A percentile compares a stretch with the other conserved stretches of the same genome.
phyloP scores from a whole-genome alignment of 148 eudicot species.

The Beta vulgaris region DNA sequence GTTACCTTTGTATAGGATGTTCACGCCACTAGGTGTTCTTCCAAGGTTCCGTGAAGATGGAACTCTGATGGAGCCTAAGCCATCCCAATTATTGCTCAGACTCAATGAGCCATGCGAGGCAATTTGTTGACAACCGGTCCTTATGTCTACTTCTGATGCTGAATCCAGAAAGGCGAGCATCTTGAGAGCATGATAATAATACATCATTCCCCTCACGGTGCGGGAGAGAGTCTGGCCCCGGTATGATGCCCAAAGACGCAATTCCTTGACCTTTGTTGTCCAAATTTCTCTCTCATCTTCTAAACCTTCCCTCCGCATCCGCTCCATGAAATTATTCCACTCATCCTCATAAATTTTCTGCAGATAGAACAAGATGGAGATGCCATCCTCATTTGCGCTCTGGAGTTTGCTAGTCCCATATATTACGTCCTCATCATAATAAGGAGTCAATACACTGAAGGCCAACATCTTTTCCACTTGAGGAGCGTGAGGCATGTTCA shows the following conservation, averaged over 20 bases:
- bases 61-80: slow-evolving; percentile 22
- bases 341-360: slow-evolving; percentile 92
- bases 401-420: slow-evolving; percentile 61
- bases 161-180: slow-evolving; percentile 90
- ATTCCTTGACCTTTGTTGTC: slow-evolving; percentile 56
- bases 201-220: slow-evolving; percentile 98
- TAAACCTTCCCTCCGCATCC: slow-evolving; percentile 88
- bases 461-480: slow-evolving; percentile 94
- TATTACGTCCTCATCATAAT: slow-evolving; percentile 87
- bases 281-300: slow-evolving; percentile 61
- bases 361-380: slow-evolving; percentile 82
- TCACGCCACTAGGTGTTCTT: slow-evolving; percentile 58
- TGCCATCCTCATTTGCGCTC: slow-evolving; percentile 78
- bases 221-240: slow-evolving; percentile 96
- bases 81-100: slow-evolving; percentile 37
- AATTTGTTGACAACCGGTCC: slow-evolving; percentile 50
- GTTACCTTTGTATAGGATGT: slow-evolving; percentile 56
- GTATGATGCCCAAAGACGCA: slow-evolving; percentile 95
- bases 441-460: slow-evolving; percentile 85
- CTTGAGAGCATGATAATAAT: slow-evolving; percentile 80
- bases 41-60: slow-evolving; percentile 41
- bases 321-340: slow-evolving; percentile 78
- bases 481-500: slow-evolving; percentile 98
- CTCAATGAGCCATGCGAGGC: slow-evolving; percentile 45
- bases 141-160: slow-evolving; percentile 83